These are phyloP conservation scores for Kwoniella dendrophila DNA, from an alignment of 768 basidiomycete genomes.

Conservation along the genomic window DNA sequence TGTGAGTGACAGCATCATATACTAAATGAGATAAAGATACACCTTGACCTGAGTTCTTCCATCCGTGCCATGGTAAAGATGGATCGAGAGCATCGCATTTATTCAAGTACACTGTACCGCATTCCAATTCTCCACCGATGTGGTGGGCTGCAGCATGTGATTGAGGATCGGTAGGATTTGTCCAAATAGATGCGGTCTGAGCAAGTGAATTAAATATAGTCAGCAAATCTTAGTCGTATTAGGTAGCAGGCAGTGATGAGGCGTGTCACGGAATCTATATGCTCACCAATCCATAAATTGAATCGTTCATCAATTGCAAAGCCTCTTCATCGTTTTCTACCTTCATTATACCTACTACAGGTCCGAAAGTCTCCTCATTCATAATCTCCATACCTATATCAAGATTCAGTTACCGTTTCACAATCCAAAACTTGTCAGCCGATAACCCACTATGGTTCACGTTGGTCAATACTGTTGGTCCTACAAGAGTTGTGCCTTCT, in stretches of 20 bases:
- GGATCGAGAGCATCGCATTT: conserved; percentile 88
- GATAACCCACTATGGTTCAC: conserved; percentile 75
- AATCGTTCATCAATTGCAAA: conserved; percentile 90
- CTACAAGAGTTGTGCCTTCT: conserved; percentile 78
- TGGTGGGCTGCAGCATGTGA: conserved; percentile 70
- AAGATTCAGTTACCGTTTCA: neutral
- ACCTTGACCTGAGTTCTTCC: conserved; percentile 89
- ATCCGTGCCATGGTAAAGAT: conserved; percentile 89
- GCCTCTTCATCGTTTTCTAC: conserved; percentile 82
- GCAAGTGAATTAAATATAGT: neutral
- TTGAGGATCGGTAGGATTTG: conserved; percentile 66
- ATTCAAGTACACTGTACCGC: conserved; percentile 93
- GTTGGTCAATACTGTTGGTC: conserved; percentile 84
- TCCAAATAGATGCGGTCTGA: conserved; percentile 89
- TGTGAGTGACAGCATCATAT: conserved; percentile 53
- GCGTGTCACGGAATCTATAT: neutral
- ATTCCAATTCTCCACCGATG: conserved; percentile 72
- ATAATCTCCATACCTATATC: conserved; percentile 83
- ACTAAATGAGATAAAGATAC: conserved; percentile 78
- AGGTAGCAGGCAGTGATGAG: neutral
- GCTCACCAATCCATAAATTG: conserved; percentile 74
- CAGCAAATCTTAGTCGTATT: neutral
- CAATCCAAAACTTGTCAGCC: neutral
- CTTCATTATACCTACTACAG: conserved; percentile 89
- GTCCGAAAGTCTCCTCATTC: conserved; percentile 86